Conservation (phyloP, 108 stramenopile species). For the Fragilariopsis cylindrus region DNA sequence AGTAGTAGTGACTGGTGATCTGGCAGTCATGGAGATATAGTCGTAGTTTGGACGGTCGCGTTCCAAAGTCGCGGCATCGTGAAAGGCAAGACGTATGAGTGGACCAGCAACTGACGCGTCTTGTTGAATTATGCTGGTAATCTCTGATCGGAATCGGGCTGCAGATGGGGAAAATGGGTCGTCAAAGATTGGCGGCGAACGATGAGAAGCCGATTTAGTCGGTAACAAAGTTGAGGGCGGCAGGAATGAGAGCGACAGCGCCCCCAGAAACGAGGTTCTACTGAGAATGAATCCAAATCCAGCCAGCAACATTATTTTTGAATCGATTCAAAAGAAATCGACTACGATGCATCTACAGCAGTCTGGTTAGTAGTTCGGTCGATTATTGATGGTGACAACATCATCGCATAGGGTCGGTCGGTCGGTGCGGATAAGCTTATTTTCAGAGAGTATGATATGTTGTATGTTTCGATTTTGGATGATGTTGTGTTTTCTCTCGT, state of each 20-base stretch:
- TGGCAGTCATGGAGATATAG: neutral
- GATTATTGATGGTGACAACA: no score
- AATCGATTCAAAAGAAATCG: no score
- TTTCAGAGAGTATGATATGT: neutral
- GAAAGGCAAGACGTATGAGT: slow-evolving; percentile 58
- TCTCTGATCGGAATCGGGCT: neutral
- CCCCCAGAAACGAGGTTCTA: no score
- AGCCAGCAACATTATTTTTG: no score
- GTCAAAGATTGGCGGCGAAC: neutral
- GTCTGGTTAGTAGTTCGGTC: no score
- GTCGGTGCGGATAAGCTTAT: neutral
- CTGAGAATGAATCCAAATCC: no score
- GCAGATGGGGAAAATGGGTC: slow-evolving; percentile 1
- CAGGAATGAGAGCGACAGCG: neutral
- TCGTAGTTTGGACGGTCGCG: neutral
- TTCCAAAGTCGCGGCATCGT: slow-evolving; percentile 57
- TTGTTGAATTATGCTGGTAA: slow-evolving; percentile 4
- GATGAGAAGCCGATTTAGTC: neutral
- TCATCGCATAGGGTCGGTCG: no score
- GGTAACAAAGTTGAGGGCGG: neutral
- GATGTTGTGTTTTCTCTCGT: no score
- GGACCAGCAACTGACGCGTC: slow-evolving; percentile 42
- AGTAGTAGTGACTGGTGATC: neutral
- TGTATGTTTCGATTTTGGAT: no score
- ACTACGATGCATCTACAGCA: no score